Evolutionary conservation across 139 green algal genomes (phyloP).

Genomic region (Tetraselmis chui): DNA sequence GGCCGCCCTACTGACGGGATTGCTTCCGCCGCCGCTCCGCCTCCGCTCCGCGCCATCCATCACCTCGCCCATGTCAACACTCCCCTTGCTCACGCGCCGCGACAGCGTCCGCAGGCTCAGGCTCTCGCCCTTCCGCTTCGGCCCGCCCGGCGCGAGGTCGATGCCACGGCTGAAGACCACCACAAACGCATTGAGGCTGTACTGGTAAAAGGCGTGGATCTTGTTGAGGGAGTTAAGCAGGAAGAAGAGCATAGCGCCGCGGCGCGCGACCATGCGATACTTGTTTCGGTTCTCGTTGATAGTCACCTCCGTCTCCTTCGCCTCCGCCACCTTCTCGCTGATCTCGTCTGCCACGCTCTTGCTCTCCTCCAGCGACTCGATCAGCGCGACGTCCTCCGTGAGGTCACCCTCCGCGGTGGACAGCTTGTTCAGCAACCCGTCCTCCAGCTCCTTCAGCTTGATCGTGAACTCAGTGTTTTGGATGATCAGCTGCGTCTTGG

Average conservation of each 20-base stretch:
- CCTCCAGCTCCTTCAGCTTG: conserved; percentile 79
- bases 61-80: conserved; percentile 40
- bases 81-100: conserved; percentile 27
- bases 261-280: conserved; percentile 57
- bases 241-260: conserved; percentile 79
- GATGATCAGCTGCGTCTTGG: conserved; percentile 82
- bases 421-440: conserved; percentile 76
- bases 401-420: conserved; percentile 80
- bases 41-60: conserved; percentile 38
- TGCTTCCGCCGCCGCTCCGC: conserved; percentile 2
- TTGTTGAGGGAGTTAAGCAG: conserved; percentile 82
- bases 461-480: conserved; percentile 88
- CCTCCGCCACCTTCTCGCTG: conserved; percentile 58
- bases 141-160: conserved; percentile 60
- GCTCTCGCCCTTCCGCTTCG: conserved; percentile 39
- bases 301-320: conserved; percentile 57
- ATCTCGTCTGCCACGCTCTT: conserved; percentile 80
- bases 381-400: conserved; percentile 84
- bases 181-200: conserved; percentile 74
- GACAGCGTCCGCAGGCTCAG: conserved; percentile 17
- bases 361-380: conserved; percentile 70
- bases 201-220: conserved; percentile 85
- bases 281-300: conserved; percentile 78
- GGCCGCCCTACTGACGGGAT: neutral
- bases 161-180: conserved; percentile 66